Evolutionary conservation across 2,329 filamentous ascomycete species (phyloP).

Genomic region (Metarhizium album): DNA sequence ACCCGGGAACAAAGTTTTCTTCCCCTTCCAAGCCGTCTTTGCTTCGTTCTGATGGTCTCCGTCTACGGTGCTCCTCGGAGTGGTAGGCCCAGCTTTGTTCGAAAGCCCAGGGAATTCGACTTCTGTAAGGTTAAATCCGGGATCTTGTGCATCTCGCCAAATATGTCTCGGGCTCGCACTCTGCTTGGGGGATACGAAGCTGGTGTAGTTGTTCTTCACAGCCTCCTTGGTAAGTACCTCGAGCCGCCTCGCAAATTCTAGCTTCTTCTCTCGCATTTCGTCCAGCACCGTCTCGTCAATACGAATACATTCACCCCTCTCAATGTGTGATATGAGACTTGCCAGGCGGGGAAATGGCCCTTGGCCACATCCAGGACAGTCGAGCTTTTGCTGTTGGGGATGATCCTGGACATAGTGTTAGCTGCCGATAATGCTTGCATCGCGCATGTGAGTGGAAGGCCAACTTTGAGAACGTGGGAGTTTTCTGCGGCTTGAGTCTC

Average conservation of each 20-base stretch:
- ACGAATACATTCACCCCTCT: slow-evolving; percentile 26
- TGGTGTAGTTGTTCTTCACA: slow-evolving; percentile 17
- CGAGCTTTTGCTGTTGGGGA: slow-evolving; percentile 27
- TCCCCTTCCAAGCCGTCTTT: background rate
- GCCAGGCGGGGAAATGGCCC: slow-evolving; percentile 26
- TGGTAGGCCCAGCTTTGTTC: background rate
- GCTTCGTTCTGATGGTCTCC: background rate
- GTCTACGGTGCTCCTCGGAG: background rate
- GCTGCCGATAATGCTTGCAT: background rate
- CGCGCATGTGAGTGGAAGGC: background rate
- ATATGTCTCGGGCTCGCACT: background rate
- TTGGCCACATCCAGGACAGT: slow-evolving; percentile 35
- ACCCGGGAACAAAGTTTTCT: background rate
- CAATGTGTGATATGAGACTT: slow-evolving; percentile 34
- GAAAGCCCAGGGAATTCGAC: background rate
- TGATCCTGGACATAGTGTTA: background rate
- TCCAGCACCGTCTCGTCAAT: slow-evolving; percentile 25
- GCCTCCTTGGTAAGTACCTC: slow-evolving; percentile 15
- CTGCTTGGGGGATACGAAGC: slow-evolving; percentile 12
- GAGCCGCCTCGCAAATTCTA: slow-evolving; percentile 23
- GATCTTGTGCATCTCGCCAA: background rate
- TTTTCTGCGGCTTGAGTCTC: slow-evolving; percentile 19
- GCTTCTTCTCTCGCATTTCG: slow-evolving; percentile 24
- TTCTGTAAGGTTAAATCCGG: background rate
- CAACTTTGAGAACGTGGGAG: slow-evolving; percentile 26